phyloP scores from a whole-genome alignment of 352 stramenopile genomes.

The Phytophthora foliorum region DNA sequence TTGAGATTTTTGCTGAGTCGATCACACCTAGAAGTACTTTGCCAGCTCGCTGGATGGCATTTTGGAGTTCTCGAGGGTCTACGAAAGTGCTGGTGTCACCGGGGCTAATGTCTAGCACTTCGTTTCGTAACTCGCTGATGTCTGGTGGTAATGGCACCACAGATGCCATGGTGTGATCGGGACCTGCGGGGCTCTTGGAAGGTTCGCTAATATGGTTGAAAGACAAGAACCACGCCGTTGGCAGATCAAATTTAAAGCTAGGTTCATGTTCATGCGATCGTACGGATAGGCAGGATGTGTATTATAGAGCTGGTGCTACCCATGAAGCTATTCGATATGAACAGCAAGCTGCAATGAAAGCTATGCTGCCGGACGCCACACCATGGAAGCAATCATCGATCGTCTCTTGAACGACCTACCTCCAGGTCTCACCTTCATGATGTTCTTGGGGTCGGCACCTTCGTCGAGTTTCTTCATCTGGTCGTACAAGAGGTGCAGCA shows the following conservation, averaged over 20 bases:
- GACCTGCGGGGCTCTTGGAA: too few relatives aligned
- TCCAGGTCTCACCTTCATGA: conserved; percentile 16
- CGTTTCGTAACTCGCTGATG: neutral
- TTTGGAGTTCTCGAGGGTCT: neutral
- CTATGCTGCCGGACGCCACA: conserved; percentile 19
- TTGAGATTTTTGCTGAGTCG: neutral
- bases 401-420: conserved; percentile 20
- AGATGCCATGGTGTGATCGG: too few relatives aligned
- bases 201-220: too few relatives aligned
- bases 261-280: neutral
- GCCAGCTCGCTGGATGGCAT: conserved; percentile 7
- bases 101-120: neutral
- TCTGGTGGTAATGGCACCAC: conserved; percentile 12
- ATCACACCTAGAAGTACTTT: conserved; percentile 12
- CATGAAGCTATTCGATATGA: neutral
- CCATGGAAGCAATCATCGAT: conserved; percentile 23
- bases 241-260: too few relatives aligned
- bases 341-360: neutral
- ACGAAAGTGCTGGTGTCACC: neutral
- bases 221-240: neutral
- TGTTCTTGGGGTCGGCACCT: conserved; percentile 11
- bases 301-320: neutral
- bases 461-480: conserved; percentile 23
- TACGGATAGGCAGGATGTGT: neutral
- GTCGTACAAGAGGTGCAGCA: conserved; percentile 24